A percentile compares a stretch with the other conserved stretches of the same genome.
These are phyloP conservation scores for Mortierella alpina DNA, from an alignment of 192 early-diverging fungal species.

Conservation along the genomic window DNA sequence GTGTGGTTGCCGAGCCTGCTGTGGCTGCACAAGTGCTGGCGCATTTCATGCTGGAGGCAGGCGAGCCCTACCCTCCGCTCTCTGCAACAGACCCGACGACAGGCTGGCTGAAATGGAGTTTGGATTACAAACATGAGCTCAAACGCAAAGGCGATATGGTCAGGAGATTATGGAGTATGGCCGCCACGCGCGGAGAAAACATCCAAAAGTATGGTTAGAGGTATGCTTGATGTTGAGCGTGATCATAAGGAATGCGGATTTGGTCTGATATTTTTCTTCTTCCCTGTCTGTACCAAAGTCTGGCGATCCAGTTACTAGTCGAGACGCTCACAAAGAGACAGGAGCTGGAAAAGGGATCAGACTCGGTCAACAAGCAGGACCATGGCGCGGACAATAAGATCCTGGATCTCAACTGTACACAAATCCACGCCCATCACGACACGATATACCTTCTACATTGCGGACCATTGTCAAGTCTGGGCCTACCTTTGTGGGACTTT, in stretches of 20 bases:
- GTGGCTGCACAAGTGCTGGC: conserved; percentile 23
- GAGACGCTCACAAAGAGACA: conserved; percentile 6
- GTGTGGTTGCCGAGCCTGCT: conserved; percentile 15
- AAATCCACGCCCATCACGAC: conserved; percentile 7
- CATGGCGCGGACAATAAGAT: background rate
- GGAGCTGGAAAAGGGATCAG: conserved; percentile 12
- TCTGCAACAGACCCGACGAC: background rate
- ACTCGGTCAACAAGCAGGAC: background rate
- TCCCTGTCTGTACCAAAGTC: background rate
- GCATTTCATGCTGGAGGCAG: conserved; percentile 13
- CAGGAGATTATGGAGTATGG: conserved; percentile 30
- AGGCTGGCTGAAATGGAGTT: conserved; percentile 35
- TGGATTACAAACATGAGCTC: conserved; percentile 41
- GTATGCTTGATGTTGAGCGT: background rate
- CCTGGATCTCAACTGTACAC: background rate
- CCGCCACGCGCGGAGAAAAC: conserved; percentile 18
- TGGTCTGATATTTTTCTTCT: background rate
- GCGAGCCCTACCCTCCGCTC: conserved; percentile 18
- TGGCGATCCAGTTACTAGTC: conserved; percentile 36
- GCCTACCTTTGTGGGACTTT: conserved; percentile 14
- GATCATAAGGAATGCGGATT: background rate
- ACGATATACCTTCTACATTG: conserved; percentile 39
- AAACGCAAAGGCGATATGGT: conserved; percentile 28
- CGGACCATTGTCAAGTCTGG: conserved; percentile 26
- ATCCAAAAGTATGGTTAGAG: conserved; percentile 26